phyloP scores from a whole-genome alignment of 1,284 basidiomycete genomes.

The Meira nashicola region DNA sequence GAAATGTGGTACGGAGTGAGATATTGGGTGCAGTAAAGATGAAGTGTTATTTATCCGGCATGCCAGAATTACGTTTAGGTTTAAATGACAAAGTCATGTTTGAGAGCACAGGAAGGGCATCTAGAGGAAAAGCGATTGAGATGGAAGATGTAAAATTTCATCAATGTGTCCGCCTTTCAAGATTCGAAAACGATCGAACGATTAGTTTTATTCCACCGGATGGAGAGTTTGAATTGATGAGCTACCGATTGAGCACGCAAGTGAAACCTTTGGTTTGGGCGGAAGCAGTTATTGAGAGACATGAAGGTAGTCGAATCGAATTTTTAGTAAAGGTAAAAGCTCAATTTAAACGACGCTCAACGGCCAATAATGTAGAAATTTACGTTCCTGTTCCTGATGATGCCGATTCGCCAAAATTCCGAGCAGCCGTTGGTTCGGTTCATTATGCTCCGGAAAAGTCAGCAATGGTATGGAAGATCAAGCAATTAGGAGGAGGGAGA shows the following conservation, averaged over 20 bases:
- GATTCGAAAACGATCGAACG: conserved; percentile 97
- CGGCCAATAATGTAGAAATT: conserved; percentile 97
- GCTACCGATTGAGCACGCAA: conserved; percentile 87
- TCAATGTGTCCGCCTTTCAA: conserved; percentile 97
- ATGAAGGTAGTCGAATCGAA: conserved; percentile 87
- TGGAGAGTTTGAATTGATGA: conserved; percentile 98
- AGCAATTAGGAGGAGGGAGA: conserved; percentile 50
- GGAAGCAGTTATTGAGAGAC: conserved; percentile 90
- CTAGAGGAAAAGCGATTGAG: conserved; percentile 94
- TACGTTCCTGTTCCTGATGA: conserved; percentile 97
- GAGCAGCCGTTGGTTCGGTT: conserved; percentile 54
- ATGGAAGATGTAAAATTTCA: conserved; percentile 99
- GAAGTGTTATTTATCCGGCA: conserved; percentile 98
- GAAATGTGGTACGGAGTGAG: conserved; percentile 94
- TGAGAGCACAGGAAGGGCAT: conserved; percentile 87
- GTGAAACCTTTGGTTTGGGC: conserved; percentile 99
- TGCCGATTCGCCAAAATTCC: conserved; percentile 94
- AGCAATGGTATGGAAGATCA: conserved; percentile 54
- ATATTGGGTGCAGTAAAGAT: conserved; percentile 97
- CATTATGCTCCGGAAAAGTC: conserved; percentile 51
- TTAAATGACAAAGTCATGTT: conserved; percentile 99
- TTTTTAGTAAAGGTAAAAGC: conserved; percentile 95
- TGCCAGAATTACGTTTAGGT: conserved; percentile 93
- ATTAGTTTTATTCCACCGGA: conserved; percentile 99
- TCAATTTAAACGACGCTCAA: conserved; percentile 92